Conservation (phyloP, 352 stramenopile species). For the Globisporangium middletonii region DNA sequence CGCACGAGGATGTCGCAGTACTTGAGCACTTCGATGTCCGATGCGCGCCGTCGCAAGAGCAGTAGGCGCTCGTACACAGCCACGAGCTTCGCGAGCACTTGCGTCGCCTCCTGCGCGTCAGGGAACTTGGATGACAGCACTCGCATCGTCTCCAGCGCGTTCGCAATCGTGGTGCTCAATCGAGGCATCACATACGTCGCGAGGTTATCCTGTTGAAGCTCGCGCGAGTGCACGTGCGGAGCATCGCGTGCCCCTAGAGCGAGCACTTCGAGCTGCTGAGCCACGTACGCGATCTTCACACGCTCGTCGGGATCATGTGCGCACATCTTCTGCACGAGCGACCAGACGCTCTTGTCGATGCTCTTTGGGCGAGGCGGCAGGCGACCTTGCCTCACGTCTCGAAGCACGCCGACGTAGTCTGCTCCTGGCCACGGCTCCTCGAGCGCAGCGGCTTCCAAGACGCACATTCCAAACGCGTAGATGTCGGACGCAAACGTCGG, state of each 20-base stretch:
- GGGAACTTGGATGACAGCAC: too few relatives aligned
- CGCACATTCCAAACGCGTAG: slow-evolving; percentile 23
- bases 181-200: too few relatives aligned
- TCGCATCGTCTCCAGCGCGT: too few relatives aligned
- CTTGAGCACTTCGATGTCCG: slow-evolving; percentile 1
- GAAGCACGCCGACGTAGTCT: too few relatives aligned
- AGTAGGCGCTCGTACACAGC: background rate
- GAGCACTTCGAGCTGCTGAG: slow-evolving; percentile 5
- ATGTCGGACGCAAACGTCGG: slow-evolving; percentile 14
- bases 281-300: slow-evolving; percentile 9
- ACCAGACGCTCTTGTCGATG: background rate
- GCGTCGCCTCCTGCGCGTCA: background rate
- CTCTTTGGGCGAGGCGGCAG: background rate
- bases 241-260: background rate
- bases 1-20: background rate
- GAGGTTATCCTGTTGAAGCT: too few relatives aligned
- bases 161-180: too few relatives aligned
- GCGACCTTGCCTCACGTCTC: background rate
- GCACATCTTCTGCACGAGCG: slow-evolving; percentile 14
- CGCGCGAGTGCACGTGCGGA: too few relatives aligned
- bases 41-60: background rate
- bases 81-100: background rate
- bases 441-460: slow-evolving; percentile 10
- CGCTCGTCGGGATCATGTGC: slow-evolving; percentile 3
- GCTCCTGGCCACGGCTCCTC: background rate